Base-by-base conservation (phyloP, 495 filamentous ascomycete genomes). In the Penicillium macrosclerotiorum region DNA sequence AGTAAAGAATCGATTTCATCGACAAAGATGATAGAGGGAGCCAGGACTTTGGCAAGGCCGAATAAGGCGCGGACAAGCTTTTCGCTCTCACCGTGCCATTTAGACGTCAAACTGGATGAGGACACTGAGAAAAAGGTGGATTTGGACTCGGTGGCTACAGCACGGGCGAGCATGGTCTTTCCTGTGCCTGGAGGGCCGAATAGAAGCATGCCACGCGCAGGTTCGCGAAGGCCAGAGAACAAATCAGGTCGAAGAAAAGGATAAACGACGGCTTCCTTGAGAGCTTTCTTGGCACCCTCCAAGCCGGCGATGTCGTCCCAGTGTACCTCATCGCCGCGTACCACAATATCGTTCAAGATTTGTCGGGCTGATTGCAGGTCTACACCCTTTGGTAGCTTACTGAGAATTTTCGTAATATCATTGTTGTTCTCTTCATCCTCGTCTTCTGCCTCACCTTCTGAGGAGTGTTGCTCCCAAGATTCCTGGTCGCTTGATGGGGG, bases 101-200 rank as follows among this genome's bases (percentile, higher is more conserved):
- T 98, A 38, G 86, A 91, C 3, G 93, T 97, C 32, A 99, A 72
- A 48, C 86, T 94, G 52, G 89, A 95, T 8, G 93, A 88, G 2
- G 89, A 94, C 27, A 99, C 95, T 23, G 90, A 92, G 68, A 99
- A 99, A 69, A 99, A 99, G 0, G 94, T 96, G 4, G 89, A 95
- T 59, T 84, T 83, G 20, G 88, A 93, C 64, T 97, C 94, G 0
- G 94, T 97, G 2, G 93, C 93, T 3, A 97, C 93, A 16, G 92
- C 92, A 40, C 93, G 77, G 2, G 93, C 93, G 6, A 99, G 77
- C 93, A 99, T 99, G 1, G 93, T 99, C 66, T 99, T 97, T 31
- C 93, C 93, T 0, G 93, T 99, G 8, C 93, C 93, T 0, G 93
- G 93, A 9, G 93, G 93, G 1, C 93, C 93, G 59, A 99, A 99